Evolutionary conservation across 73 alveolate genomes (phyloP).

Genomic region (Symbiodinium pilosum): DNA sequence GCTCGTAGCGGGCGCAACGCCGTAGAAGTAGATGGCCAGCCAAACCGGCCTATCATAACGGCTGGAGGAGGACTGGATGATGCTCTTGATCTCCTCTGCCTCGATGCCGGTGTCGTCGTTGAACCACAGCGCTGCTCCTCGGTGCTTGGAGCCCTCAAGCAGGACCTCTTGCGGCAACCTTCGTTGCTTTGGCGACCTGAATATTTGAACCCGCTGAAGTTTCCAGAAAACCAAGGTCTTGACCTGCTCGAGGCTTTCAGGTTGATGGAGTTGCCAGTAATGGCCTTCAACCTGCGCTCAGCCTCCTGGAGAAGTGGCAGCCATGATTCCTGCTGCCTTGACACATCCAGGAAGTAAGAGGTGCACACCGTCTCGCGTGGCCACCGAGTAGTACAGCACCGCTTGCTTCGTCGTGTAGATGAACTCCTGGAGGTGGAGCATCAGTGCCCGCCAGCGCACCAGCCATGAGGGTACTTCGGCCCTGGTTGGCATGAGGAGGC

Average conservation of each 20-base stretch:
- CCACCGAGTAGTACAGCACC: slow-evolving; percentile 12
- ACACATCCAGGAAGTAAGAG: background rate
- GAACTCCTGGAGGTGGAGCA: background rate
- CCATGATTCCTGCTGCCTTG: slow-evolving; percentile 10
- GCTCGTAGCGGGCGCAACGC: background rate
- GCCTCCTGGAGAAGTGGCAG: background rate
- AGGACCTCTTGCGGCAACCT: background rate
- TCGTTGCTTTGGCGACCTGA: background rate
- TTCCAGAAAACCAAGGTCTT: background rate
- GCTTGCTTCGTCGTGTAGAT: background rate
- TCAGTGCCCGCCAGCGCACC: background rate
- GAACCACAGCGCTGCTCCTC: background rate
- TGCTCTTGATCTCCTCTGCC: background rate
- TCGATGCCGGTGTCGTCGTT: background rate
- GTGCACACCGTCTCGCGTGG: background rate
- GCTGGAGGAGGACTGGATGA: background rate
- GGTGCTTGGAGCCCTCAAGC: background rate
- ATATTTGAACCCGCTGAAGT: background rate
- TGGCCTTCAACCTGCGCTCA: background rate
- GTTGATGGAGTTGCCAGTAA: background rate
- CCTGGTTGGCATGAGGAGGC: background rate
- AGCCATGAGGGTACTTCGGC: background rate
- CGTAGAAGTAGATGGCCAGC: slow-evolving; percentile 12
- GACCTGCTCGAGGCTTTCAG: background rate
- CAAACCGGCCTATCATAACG: too few relatives aligned